These are phyloP conservation scores for Symbiodinium pilosum DNA, from an alignment of 73 alveolate species.

Conservation along the genomic window DNA sequence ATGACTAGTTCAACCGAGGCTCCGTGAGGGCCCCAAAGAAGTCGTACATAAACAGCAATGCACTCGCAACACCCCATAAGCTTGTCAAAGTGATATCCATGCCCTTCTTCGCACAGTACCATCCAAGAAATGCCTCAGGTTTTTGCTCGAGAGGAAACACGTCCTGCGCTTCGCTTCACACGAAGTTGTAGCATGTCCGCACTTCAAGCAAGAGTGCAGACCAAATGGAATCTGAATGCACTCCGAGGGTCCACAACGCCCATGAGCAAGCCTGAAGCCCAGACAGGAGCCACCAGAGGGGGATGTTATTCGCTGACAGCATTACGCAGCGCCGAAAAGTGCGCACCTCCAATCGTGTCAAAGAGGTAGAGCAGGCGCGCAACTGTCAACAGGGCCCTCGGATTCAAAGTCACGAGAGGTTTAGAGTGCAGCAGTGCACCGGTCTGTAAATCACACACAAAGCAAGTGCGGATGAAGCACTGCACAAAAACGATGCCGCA, in stretches of 20 bases:
- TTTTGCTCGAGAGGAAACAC: not conserved
- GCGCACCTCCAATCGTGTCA: slow-evolving; percentile 56
- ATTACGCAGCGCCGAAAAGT: not conserved
- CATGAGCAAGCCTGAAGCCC: slow-evolving; percentile 54
- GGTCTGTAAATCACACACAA: no score
- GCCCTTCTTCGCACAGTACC: slow-evolving; percentile 52
- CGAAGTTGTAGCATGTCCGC: no score
- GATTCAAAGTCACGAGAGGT: not conserved
- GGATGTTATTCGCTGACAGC: no score
- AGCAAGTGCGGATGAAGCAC: slow-evolving; percentile 1
- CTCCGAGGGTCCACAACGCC: slow-evolving; percentile 42
- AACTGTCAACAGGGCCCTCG: slow-evolving; percentile 56
- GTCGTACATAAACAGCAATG: slow-evolving; percentile 22
- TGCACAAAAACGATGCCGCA: slow-evolving; percentile 61
- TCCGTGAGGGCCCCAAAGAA: slow-evolving; percentile 46
- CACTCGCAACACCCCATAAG: slow-evolving; percentile 39
- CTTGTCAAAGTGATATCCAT: slow-evolving; percentile 56
- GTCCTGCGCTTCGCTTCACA: no score
- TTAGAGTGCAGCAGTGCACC: no score
- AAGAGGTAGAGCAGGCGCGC: slow-evolving; percentile 55
- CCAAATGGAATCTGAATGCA: not conserved
- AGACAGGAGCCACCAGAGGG: not conserved
- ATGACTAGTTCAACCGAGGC: no score
- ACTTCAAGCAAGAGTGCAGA: not conserved
- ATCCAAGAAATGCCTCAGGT: slow-evolving; percentile 46